Conservation (phyloP, 2,329 filamentous ascomycete species). For the Tolypocladium inflatum region DNA sequence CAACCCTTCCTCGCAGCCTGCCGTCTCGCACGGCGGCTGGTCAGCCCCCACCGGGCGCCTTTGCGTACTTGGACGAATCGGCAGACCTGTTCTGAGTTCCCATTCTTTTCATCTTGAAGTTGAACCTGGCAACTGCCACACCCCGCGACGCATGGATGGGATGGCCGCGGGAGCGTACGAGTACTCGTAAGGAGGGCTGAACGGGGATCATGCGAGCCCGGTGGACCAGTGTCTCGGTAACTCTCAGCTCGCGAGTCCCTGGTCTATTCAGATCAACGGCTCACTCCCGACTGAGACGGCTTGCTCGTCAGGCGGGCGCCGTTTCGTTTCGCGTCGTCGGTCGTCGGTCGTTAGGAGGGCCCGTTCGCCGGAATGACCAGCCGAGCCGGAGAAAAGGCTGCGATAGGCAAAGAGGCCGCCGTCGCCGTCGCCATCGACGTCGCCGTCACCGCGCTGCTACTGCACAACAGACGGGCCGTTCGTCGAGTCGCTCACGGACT, state of each 20-base stretch:
- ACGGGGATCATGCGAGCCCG: neutral
- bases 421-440: neutral
- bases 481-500: neutral
- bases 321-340: neutral
- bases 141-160: neutral
- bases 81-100: neutral
- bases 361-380: neutral
- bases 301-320: neutral
- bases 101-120: neutral
- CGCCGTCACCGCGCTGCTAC: neutral
- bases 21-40: slow-evolving; percentile 1
- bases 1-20: neutral
- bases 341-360: neutral
- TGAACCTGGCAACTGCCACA: neutral
- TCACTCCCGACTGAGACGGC: neutral
- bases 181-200: neutral
- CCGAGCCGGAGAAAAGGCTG: neutral
- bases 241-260: neutral
- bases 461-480: neutral
- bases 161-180: neutral
- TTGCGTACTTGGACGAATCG: neutral
- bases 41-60: neutral
- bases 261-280: neutral
- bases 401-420: neutral
- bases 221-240: neutral